Base-by-base conservation (phyloP, 306 rosid genomes). In the Dalbergia oliveri region DNA sequence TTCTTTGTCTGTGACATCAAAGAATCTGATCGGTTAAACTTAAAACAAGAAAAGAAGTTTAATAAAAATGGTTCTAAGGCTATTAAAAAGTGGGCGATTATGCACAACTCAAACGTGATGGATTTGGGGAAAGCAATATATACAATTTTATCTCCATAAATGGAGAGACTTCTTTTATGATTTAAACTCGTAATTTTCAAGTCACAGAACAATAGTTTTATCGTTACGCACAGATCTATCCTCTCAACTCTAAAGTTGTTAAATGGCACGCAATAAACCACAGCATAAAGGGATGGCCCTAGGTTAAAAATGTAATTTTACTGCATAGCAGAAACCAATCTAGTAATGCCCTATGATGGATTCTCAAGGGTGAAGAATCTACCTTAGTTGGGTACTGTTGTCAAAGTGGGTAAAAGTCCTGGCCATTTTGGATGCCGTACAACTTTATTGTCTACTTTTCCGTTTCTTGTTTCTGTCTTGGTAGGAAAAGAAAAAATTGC, bases 361-460 rank as follows among this genome's bases (percentile, higher is more conserved):
- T 83, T 83, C 68, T 66, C 68, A 83, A 79, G 50, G 49, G 72
- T 76, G 56, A 59, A 77, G 89, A 86, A 82, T 82, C 84, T 79
- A 79, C 67, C 82, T 9, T 65, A 57, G 75, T 56, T 35, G 62
- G 6, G 69, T 56, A 75, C 82, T 75, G 73, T 50, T 34, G 57
- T 50, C 45, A 50, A 72, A 23, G 33, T 21, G 82, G 76, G 57
- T 57, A 79, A 79, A 75, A 72, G 59, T 50, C 69, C 80, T 58
- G 76, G 31, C 80, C 58, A 77, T 58, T 58, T 65, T 51, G 31
- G 35, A 41, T 43, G 44, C 70, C 13, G 87, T 83, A 83, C 85
- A 76, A 54, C 18, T 86, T 75, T 63, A 58, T 78, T 78, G 62
- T 60, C 59, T 60, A n/a, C 74, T 37, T 37, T 59, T 44, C 60